Percentiles rank a stretch among this genome's conserved stretches.
Conservation (phyloP, 1,284 basidiomycete species). For the Bothia castanella region DNA sequence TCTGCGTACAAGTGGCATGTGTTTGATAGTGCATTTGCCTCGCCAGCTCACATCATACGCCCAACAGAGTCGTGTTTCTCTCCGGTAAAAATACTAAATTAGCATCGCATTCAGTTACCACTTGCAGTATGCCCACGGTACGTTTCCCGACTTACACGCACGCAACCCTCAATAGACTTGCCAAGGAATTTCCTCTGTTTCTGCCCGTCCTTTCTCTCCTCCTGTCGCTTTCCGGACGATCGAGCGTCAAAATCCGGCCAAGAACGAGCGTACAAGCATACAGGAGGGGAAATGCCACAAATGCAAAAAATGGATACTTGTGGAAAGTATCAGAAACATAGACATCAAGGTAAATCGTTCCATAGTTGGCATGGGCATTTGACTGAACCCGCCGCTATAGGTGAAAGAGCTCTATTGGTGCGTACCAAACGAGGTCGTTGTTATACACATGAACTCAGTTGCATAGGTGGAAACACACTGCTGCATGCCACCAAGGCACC, state of each 20-base stretch:
- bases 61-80: conserved; percentile 19
- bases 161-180: conserved; percentile 1
- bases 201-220: conserved; percentile 70
- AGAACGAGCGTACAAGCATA: conserved; percentile 56
- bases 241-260: conserved; percentile 44
- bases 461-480: conserved; percentile 79
- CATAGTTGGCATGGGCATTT: background rate
- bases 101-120: conserved; percentile 52
- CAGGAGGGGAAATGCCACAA: conserved; percentile 73
- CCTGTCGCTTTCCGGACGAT: conserved; percentile 58
- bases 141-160: conserved; percentile 8
- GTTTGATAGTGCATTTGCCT: background rate
- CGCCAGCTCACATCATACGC: conserved; percentile 4
- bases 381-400: conserved; percentile 32
- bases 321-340: conserved; percentile 69
- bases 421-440: conserved; percentile 18
- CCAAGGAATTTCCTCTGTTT: conserved; percentile 57
- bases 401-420: conserved; percentile 74
- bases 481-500: conserved; percentile 60
- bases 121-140: conserved; percentile 75
- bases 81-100: conserved; percentile 6
- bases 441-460: conserved; percentile 8
- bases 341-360: conserved; percentile 55
- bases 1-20: conserved; percentile 74
- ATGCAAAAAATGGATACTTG: conserved; percentile 64